Evolutionary conservation across 2,329 filamentous ascomycete species (phyloP).

Genomic region (Talaromyces funiculosus): DNA sequence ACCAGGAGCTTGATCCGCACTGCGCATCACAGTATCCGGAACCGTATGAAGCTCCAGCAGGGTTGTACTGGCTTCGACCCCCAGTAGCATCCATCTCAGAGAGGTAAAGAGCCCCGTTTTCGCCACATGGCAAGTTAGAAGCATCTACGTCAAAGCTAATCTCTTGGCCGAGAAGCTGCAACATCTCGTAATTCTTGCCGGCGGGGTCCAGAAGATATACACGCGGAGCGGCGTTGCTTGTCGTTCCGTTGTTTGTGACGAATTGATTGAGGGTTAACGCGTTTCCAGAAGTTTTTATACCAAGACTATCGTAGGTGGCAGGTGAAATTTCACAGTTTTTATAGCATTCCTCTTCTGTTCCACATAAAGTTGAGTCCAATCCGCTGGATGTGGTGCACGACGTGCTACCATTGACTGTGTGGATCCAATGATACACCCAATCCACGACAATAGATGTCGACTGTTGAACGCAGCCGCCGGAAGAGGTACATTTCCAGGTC

Average conservation of each 20-base stretch:
- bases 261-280: conserved; percentile 45
- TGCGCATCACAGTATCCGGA: conserved; percentile 61
- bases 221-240: conserved; percentile 45
- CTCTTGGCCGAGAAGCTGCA: conserved; percentile 61
- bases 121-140: conserved; percentile 60
- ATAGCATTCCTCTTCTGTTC: conserved; percentile 47
- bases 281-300: conserved; percentile 47
- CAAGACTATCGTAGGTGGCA: conserved; percentile 49
- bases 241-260: conserved; percentile 29
- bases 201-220: conserved; percentile 60
- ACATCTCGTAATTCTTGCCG: conserved; percentile 55
- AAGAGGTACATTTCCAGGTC: conserved; percentile 50
- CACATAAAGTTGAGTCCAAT: conserved; percentile 45
- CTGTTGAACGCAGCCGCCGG: conserved; percentile 49
- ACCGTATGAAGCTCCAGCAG: conserved; percentile 52
- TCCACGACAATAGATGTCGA: conserved; percentile 51
- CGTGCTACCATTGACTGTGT: conserved; percentile 43
- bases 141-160: conserved; percentile 69
- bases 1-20: conserved; percentile 28
- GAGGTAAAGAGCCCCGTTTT: conserved; percentile 67
- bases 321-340: conserved; percentile 54
- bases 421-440: conserved; percentile 56
- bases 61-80: conserved; percentile 45
- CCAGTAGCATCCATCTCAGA: conserved; percentile 50
- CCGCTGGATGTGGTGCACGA: conserved; percentile 55